phyloP scores from a whole-genome alignment of 495 filamentous ascomycete genomes.

The Echria macrotheca region DNA sequence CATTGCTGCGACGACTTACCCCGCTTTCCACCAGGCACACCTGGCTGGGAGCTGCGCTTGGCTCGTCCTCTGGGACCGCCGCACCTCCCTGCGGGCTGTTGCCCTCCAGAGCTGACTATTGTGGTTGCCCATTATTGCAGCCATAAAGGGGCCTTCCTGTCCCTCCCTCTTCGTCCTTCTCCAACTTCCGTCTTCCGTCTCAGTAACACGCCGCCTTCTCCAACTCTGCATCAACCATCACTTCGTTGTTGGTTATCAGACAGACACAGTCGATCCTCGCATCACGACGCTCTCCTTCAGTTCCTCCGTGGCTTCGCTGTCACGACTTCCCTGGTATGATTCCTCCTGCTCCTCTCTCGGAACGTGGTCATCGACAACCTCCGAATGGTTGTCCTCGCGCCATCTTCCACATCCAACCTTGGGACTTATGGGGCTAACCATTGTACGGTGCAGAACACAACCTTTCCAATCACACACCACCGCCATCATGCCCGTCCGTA shows the following conservation, averaged over 20 bases:
- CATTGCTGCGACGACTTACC: constrained; percentile 26
- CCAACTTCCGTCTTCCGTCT: constrained; percentile 14
- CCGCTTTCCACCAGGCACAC: constrained; percentile 24
- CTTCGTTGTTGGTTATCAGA: background rate
- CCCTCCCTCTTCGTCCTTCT: constrained; percentile 12
- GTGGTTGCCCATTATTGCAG: constrained; percentile 4
- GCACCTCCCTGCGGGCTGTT: background rate
- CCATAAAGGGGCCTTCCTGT: constrained; percentile 22
- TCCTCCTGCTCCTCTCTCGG: background rate
- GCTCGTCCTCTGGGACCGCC: background rate
- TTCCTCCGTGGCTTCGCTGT: too few relatives aligned
- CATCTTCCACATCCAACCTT: background rate
- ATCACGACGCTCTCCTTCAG: too few relatives aligned
- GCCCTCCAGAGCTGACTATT: background rate
- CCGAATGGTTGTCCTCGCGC: too few relatives aligned
- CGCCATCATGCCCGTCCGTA: constrained; percentile 41
- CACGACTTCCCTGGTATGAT: too few relatives aligned
- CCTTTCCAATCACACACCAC: constrained; percentile 4
- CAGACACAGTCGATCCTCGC: too few relatives aligned
- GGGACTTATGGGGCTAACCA: too few relatives aligned
- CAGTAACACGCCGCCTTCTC: constrained; percentile 14
- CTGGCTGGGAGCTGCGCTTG: constrained; percentile 13
- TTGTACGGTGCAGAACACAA: too few relatives aligned
- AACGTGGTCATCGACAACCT: background rate
- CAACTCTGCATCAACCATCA: constrained; percentile 1